phyloP scores from a whole-genome alignment of 208 protist species.

The Trypanosoma theileri region DNA sequence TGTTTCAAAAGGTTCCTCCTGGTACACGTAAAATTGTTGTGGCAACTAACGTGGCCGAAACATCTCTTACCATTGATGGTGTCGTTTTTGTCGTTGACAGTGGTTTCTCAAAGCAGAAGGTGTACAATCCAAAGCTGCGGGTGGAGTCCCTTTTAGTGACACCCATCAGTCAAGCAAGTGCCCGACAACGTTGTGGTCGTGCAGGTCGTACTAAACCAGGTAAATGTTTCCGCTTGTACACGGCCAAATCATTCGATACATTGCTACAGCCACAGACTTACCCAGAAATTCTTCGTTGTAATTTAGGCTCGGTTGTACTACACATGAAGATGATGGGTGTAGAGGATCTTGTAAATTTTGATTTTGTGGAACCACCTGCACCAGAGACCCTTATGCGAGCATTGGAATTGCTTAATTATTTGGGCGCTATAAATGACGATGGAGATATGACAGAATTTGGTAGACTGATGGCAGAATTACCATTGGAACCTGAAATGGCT shows the following conservation, averaged over 20 bases:
- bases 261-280: slow-evolving; percentile 92
- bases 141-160: slow-evolving; percentile 97
- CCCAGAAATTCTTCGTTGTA: slow-evolving; percentile 98
- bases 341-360: slow-evolving; percentile 97
- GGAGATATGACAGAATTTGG: slow-evolving; percentile 96
- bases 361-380: slow-evolving; percentile 98
- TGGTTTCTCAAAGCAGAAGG: slow-evolving; percentile 98
- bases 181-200: slow-evolving; percentile 94
- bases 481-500: slow-evolving; percentile 96
- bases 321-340: slow-evolving; percentile 98
- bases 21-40: slow-evolving; percentile 96
- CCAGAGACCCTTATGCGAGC: slow-evolving; percentile 94
- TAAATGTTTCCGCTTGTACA: slow-evolving; percentile 98
- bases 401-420: slow-evolving; percentile 93
- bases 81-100: slow-evolving; percentile 98
- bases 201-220: slow-evolving; percentile 95
- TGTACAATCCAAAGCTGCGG: slow-evolving; percentile 96
- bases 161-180: slow-evolving; percentile 97
- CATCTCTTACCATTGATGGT: slow-evolving; percentile 99
- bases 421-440: slow-evolving; percentile 97
- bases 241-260: slow-evolving; percentile 93
- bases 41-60: slow-evolving; percentile 99
- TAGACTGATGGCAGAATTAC: slow-evolving; percentile 97
- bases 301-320: slow-evolving; percentile 96
- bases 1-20: slow-evolving; percentile 94